phyloP scores from a whole-genome alignment of 2,329 filamentous ascomycete species.

The Tolypocladium album region DNA sequence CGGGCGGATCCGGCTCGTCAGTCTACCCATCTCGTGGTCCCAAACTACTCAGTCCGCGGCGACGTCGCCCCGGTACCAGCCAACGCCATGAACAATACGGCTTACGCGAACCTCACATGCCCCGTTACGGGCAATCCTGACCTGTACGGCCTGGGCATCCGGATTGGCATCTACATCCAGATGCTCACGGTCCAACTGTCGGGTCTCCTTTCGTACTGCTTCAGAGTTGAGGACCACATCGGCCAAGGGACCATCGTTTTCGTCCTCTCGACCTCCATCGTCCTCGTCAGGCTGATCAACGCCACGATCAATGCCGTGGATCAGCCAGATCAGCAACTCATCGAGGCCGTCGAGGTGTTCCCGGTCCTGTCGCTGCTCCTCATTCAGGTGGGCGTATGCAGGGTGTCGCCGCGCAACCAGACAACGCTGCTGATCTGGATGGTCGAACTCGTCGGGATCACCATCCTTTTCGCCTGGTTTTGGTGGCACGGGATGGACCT shows the following conservation, averaged over 20 bases:
- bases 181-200: conserved; percentile 14
- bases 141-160: conserved; percentile 17
- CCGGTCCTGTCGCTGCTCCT: conserved; percentile 11
- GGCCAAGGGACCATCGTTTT: conserved; percentile 12
- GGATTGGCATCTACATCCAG: conserved; percentile 16
- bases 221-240: conserved; percentile 10
- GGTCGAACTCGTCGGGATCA: conserved; percentile 8
- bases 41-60: neutral
- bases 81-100: neutral
- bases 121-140: conserved; percentile 11
- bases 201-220: conserved; percentile 6
- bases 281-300: conserved; percentile 8
- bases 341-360: conserved; percentile 12
- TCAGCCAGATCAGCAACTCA: neutral
- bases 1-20: neutral
- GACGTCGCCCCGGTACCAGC: neutral
- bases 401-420: conserved; percentile 4
- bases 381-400: conserved; percentile 10
- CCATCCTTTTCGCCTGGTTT: conserved; percentile 11
- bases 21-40: neutral
- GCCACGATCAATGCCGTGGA: neutral
- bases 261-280: conserved; percentile 9
- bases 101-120: no score
- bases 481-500: conserved; percentile 15
- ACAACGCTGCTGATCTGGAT: conserved; percentile 9